Evolutionary conservation across 208 protist genomes (phyloP).

Genomic region (Crithidia sp.): DNA sequence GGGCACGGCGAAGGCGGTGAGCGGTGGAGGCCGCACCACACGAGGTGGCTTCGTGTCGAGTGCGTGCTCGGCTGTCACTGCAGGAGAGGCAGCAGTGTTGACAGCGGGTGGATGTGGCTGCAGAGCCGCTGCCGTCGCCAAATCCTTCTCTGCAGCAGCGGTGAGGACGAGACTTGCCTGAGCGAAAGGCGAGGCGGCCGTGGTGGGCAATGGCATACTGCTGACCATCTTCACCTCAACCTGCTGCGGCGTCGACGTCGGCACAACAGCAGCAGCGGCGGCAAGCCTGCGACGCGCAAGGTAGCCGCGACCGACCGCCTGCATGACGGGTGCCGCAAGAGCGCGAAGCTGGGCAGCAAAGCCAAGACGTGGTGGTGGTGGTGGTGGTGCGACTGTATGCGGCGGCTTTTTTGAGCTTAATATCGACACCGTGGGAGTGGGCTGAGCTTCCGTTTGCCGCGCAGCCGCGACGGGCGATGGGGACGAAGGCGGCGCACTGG

Average conservation of each 20-base stretch:
- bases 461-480: background rate
- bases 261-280: no score
- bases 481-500: no score
- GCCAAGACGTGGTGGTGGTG: background rate
- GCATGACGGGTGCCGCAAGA: conserved; percentile 25
- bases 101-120: background rate
- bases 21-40: conserved; percentile 13
- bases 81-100: background rate
- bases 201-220: no score
- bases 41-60: background rate
- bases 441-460: background rate
- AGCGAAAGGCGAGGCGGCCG: no score
- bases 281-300: conserved; percentile 17
- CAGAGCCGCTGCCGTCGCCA: background rate
- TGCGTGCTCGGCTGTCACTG: background rate
- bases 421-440: no score
- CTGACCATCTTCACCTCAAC: no score
- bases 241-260: no score
- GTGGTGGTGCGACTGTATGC: background rate
- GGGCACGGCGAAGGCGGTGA: conserved; percentile 13
- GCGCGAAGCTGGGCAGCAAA: conserved; percentile 16
- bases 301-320: conserved; percentile 49
- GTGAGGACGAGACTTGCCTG: no score
- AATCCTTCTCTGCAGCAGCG: no score
- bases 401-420: no score